A percentile compares a stretch with the other conserved stretches of the same genome.
Conservation (phyloP, 352 stramenopile genomes). For the Phytophthora lateralis region DNA sequence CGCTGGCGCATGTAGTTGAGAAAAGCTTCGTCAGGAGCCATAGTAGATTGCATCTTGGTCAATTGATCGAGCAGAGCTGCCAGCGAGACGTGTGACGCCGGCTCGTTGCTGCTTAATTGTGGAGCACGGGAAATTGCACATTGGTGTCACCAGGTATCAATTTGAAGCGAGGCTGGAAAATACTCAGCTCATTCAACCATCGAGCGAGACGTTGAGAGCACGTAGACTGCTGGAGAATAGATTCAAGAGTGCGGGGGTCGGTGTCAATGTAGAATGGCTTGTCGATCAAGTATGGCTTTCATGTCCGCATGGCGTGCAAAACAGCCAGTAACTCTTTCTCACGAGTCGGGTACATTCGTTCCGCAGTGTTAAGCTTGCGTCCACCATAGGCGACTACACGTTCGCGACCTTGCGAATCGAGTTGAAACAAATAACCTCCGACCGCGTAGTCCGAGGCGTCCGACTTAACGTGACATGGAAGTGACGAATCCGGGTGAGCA, state of each 20-base stretch:
- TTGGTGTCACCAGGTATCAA: neutral
- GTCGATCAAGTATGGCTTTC: too few species aligned
- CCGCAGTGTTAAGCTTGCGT: neutral
- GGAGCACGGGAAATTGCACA: neutral
- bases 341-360: too few species aligned
- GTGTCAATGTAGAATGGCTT: too few species aligned
- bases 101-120: too few species aligned
- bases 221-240: too few species aligned
- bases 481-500: neutral
- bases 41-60: neutral
- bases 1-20: neutral
- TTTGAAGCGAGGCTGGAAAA: neutral
- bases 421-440: slow-evolving; percentile 3
- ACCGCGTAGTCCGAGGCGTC: neutral
- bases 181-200: neutral
- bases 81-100: neutral
- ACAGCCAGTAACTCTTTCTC: too few species aligned
- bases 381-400: neutral
- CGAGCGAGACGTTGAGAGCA: too few species aligned
- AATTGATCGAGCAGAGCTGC: neutral
- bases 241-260: too few species aligned
- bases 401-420: neutral
- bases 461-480: neutral
- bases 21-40: neutral
- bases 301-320: too few species aligned